Base-by-base conservation (phyloP, 495 filamentous ascomycete genomes). In the Friedmanniomyces simplex region DNA sequence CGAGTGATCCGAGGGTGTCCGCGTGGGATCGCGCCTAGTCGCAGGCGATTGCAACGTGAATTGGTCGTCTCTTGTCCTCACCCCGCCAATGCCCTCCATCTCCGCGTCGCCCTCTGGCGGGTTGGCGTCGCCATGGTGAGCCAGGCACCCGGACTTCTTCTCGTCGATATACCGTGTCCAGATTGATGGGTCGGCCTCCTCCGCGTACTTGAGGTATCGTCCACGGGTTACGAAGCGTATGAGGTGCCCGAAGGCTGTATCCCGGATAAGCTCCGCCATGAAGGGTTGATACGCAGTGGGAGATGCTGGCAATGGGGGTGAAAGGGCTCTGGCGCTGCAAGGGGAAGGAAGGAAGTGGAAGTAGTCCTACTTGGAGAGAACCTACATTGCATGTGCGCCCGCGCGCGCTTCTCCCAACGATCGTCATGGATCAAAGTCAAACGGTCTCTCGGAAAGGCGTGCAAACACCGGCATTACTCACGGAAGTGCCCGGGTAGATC, bases 121-220 rank as follows among this genome's bases (percentile, higher is more conserved):
- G 42, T 58, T 55, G 7, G 65, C 54, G 34, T 58, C 48, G 25
- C 67, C 67, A 55, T 70, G 67, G 43, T 71, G 68, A 1, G 67
- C 64, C 21, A 67, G 47, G 45, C 65, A 50, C 18, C 54, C 60
- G 7, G 67, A 68, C 36, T 69, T 66, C 49, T 68, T 64, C 55
- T 67, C 61, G 56, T 71, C 62, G 30, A 72, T 63, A 37, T 62
- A 71, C 46, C 61, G 58, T 14, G 66, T 69, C 66, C 65, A 70
- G 30, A 68, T 51, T 28, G 46, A 36, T 1, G 65, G 60, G 57
- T 73, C 59, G 25, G 16, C 54, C 53, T 73, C 69, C 51, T 73
- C 70, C 12, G 63, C 34, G 41, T 64, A 73, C 32, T 59, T 50
- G 16, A 73, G 60, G n/a, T 49, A 51, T 55, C 58, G 65, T 3